These are phyloP conservation scores for Epithele typhae DNA, from an alignment of 768 basidiomycete species.

Conservation along the genomic window DNA sequence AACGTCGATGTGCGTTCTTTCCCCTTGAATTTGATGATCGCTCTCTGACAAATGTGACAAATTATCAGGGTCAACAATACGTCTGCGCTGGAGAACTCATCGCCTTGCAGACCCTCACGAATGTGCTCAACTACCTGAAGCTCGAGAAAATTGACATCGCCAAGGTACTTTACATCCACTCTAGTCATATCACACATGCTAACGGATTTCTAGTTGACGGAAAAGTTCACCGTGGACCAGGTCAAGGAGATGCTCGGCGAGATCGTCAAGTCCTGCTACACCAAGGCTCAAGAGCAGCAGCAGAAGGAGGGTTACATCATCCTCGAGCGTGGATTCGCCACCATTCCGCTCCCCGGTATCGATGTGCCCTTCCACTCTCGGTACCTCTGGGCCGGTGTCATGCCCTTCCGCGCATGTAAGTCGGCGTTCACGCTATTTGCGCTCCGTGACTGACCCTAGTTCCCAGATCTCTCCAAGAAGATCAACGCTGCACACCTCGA, in stretches of 20 bases:
- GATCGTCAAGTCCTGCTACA: slow-evolving; percentile 80
- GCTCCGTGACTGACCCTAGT: not conserved
- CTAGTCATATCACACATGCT: slow-evolving; percentile 8
- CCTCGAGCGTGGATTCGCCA: slow-evolving; percentile 95
- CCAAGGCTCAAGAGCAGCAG: slow-evolving; percentile 74
- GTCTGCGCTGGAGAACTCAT: slow-evolving; percentile 97
- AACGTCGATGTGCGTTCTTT: slow-evolving; percentile 70
- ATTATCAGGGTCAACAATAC: slow-evolving; percentile 91
- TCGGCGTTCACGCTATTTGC: slow-evolving; percentile 9
- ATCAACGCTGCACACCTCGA: slow-evolving; percentile 89
- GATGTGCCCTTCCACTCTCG: slow-evolving; percentile 99
- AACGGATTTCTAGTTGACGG: slow-evolving; percentile 57
- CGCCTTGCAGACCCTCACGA: slow-evolving; percentile 89
- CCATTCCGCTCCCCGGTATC: slow-evolving; percentile 92
- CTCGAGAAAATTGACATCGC: slow-evolving; percentile 91
- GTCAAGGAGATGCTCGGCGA: slow-evolving; percentile 95
- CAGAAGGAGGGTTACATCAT: slow-evolving; percentile 83
- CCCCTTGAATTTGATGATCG: not conserved
- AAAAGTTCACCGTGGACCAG: slow-evolving; percentile 84
- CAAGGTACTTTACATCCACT: slow-evolving; percentile 46
- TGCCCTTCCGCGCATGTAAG: slow-evolving; percentile 96
- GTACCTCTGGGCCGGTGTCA: slow-evolving; percentile 97
- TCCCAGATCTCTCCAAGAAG: slow-evolving; percentile 90
- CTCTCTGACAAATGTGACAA: not conserved
- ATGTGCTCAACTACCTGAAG: slow-evolving; percentile 95